Evolutionary conservation across 768 basidiomycete species (phyloP).

Genomic region (Lactifluus hygrophoroides): DNA sequence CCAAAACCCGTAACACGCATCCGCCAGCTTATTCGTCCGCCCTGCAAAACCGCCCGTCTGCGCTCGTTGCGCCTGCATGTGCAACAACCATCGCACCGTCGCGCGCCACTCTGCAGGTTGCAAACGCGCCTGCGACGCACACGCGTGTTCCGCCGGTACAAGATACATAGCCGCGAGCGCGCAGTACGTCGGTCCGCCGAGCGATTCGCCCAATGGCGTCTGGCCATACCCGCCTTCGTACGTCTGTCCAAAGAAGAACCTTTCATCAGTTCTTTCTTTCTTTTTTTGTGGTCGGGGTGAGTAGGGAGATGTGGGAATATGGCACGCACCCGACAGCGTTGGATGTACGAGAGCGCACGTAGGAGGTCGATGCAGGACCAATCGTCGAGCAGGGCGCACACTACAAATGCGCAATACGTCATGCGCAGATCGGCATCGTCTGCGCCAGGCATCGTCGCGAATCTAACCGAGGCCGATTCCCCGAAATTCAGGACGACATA

Average conservation of each 20-base stretch:
- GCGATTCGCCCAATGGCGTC: slow-evolving; percentile 70
- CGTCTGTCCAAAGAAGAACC: too few species aligned
- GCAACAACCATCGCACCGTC: slow-evolving; percentile 70
- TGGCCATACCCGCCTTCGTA: slow-evolving; percentile 94
- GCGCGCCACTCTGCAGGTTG: slow-evolving; percentile 36
- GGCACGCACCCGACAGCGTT: slow-evolving; percentile 57
- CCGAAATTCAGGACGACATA: too few species aligned
- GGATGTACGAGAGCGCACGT: slow-evolving; percentile 54
- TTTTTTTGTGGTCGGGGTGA: too few species aligned
- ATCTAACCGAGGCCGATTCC: too few species aligned
- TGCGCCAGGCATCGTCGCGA: slow-evolving; percentile 58
- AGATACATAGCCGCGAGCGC: slow-evolving; percentile 70
- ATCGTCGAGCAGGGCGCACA: slow-evolving; percentile 70
- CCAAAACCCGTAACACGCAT: slow-evolving; percentile 98
- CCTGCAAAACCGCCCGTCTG: slow-evolving; percentile 72
- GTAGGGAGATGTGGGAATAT: too few species aligned
- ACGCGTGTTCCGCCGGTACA: slow-evolving; percentile 27
- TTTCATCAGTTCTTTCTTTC: too few species aligned
- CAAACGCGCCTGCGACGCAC: slow-evolving; percentile 14
- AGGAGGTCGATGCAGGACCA: slow-evolving; percentile 67
- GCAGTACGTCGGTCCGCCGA: slow-evolving; percentile 96
- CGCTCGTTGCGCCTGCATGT: slow-evolving; percentile 46
- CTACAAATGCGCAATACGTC: slow-evolving; percentile 79
- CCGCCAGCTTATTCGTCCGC: slow-evolving; percentile 77
- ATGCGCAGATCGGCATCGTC: slow-evolving; percentile 76